These are phyloP conservation scores for Miscanthus lutarioriparius DNA, from an alignment of 176 grass and related monocot genomes.

Conservation along the genomic window DNA sequence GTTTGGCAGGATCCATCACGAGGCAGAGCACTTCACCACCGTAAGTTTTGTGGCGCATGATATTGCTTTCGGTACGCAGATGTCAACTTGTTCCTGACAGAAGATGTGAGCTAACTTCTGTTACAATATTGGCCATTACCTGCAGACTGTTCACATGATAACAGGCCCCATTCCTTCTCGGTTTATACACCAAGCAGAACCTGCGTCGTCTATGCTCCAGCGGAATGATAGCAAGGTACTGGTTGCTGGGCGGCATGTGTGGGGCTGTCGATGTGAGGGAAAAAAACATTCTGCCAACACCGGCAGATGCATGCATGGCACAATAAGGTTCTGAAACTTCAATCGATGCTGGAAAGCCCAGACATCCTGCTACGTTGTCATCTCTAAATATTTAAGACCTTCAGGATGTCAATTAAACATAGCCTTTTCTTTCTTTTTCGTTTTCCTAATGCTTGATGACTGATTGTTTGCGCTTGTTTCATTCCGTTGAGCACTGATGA, in stretches of 20 bases:
- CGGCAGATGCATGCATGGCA: constrained; percentile 20
- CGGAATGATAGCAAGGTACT: constrained; percentile 40
- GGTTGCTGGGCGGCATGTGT: background rate
- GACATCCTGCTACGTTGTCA: background rate
- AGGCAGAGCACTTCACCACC: constrained; percentile 65
- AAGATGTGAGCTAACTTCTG: constrained; percentile 23
- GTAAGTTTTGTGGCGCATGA: constrained; percentile 48
- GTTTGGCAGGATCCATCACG: constrained; percentile 80
- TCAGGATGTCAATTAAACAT: background rate
- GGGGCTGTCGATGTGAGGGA: background rate
- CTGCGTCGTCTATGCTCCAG: constrained; percentile 82
- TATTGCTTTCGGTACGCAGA: background rate
- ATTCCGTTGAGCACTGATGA: background rate
- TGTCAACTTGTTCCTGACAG: constrained; percentile 20
- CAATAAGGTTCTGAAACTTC: constrained; percentile 28
- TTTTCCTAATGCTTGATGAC: background rate
- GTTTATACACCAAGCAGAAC: constrained; percentile 90
- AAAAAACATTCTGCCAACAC: constrained; percentile 6
- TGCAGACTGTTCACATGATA: constrained; percentile 77
- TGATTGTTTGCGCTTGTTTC: background rate
- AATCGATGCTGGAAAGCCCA: background rate
- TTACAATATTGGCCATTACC: background rate
- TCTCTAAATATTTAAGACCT: constrained; percentile 1
- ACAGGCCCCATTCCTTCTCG: constrained; percentile 68
- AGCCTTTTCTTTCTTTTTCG: background rate